A percentile compares a stretch with the other conserved stretches of the same genome.
phyloP scores from a whole-genome alignment of 257 asterid species.

The Jacaranda copaia region DNA sequence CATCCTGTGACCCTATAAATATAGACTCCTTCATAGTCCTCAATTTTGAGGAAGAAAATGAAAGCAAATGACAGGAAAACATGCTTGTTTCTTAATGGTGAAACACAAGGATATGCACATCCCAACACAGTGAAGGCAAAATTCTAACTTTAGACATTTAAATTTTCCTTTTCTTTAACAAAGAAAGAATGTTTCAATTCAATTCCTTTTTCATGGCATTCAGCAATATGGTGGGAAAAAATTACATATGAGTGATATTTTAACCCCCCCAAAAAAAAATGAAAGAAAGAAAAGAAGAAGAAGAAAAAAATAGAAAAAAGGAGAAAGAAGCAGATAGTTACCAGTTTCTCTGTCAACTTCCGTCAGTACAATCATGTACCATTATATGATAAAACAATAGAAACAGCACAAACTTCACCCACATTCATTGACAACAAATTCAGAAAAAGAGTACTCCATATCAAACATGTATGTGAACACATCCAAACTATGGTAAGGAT shows the following conservation, averaged over 20 bases:
- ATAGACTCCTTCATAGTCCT: background rate
- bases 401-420: background rate
- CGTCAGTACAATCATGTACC: background rate
- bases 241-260: background rate
- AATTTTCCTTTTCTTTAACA: background rate
- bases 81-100: constrained; percentile 17
- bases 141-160: background rate
- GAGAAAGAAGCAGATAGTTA: too few relatives aligned
- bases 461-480: constrained; percentile 10
- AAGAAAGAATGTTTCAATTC: background rate
- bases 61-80: constrained; percentile 10
- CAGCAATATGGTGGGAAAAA: background rate
- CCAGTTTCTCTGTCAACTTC: constrained; percentile 18
- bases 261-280: background rate
- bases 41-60: constrained; percentile 15
- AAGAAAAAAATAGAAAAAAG: background rate
- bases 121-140: background rate
- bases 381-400: constrained; percentile 1
- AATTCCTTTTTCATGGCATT: constrained; percentile 3
- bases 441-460: background rate
- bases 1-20: background rate
- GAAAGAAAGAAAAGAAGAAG: background rate
- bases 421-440: constrained; percentile 3
- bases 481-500: constrained; percentile 2
- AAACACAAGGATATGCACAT: background rate